Conservation (phyloP, 805 yeast genomes). For the Starmerella apicola region DNA sequence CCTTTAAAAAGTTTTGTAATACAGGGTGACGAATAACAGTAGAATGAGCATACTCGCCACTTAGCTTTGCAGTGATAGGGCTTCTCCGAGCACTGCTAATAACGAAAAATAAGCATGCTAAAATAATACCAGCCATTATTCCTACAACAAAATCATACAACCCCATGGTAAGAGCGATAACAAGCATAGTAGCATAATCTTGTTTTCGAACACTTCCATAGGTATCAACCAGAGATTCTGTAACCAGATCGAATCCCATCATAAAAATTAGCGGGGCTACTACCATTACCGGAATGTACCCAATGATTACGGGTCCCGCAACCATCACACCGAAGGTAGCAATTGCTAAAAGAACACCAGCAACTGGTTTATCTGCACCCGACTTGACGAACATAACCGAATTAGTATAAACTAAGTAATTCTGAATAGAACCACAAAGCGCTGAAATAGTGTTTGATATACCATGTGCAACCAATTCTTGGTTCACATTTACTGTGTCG, state of each 20-base stretch:
- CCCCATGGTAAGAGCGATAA: slow-evolving; percentile 91
- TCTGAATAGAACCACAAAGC: slow-evolving; percentile 74
- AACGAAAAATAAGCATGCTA: slow-evolving; percentile 93
- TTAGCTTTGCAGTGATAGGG: slow-evolving; percentile 66
- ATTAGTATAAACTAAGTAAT: slow-evolving; percentile 89
- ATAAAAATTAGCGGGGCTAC: slow-evolving; percentile 87
- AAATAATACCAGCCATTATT: slow-evolving; percentile 72
- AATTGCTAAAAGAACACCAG: slow-evolving; percentile 78
- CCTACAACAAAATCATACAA: slow-evolving; percentile 91
- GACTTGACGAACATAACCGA: slow-evolving; percentile 83
- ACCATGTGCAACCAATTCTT: slow-evolving; percentile 92
- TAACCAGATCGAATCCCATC: slow-evolving; percentile 77
- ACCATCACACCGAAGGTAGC: slow-evolving; percentile 75
- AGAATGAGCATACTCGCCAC: slow-evolving; percentile 81
- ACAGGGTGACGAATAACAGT: slow-evolving; percentile 85
- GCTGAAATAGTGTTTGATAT: slow-evolving; percentile 81
- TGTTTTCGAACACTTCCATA: slow-evolving; percentile 58
- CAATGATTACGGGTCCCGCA: slow-evolving; percentile 85
- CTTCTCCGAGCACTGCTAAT: slow-evolving; percentile 78
- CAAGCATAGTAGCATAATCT: slow-evolving; percentile 73
- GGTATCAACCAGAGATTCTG: slow-evolving; percentile 80
- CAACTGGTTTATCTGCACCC: slow-evolving; percentile 80
- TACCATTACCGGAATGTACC: slow-evolving; percentile 88
- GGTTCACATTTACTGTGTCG: slow-evolving; percentile 71
- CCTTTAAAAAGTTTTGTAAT: slow-evolving; percentile 70